Evolutionary conservation across 2,329 filamentous ascomycete genomes (phyloP).

Genomic region (Colletotrichum simmondsii): DNA sequence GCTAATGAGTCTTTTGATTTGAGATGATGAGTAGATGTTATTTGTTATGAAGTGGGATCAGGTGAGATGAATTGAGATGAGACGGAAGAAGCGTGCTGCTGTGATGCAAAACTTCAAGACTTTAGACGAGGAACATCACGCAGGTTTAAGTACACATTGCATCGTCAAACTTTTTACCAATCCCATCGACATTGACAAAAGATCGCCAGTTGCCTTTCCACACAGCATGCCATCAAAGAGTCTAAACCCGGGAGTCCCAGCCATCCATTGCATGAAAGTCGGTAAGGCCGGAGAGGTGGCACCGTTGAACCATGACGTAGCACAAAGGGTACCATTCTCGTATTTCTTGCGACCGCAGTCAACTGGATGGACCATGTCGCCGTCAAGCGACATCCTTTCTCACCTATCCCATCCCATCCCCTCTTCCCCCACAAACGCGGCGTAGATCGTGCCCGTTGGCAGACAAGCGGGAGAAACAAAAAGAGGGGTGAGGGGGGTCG

Average conservation of each 20-base stretch:
- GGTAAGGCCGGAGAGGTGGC: constrained; percentile 18
- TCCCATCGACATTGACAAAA: not conserved
- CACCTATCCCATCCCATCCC: not conserved
- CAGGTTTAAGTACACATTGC: constrained; percentile 9
- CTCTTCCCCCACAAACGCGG: constrained; percentile 3
- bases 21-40: no score
- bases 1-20: not conserved
- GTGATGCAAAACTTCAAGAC: not conserved
- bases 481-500: not conserved
- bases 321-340: constrained; percentile 27
- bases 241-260: not conserved
- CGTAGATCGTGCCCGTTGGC: constrained; percentile 18
- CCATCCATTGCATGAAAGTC: constrained; percentile 20
- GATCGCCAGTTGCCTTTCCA: not conserved
- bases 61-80: not conserved
- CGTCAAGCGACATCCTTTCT: not conserved
- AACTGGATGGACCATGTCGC: not conserved
- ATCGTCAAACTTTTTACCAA: not conserved
- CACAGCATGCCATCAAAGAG: no score
- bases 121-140: not conserved
- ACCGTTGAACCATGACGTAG: constrained; percentile 26
- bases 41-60: not conserved
- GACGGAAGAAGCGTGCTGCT: not conserved
- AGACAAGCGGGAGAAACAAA: constrained; percentile 23
- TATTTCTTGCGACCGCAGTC: constrained; percentile 13